Percentiles rank a stretch among this genome's conserved stretches.
These are phyloP conservation scores for Vitis amurensis DNA, from an alignment of 164 flowering plant species.

Conservation along the genomic window DNA sequence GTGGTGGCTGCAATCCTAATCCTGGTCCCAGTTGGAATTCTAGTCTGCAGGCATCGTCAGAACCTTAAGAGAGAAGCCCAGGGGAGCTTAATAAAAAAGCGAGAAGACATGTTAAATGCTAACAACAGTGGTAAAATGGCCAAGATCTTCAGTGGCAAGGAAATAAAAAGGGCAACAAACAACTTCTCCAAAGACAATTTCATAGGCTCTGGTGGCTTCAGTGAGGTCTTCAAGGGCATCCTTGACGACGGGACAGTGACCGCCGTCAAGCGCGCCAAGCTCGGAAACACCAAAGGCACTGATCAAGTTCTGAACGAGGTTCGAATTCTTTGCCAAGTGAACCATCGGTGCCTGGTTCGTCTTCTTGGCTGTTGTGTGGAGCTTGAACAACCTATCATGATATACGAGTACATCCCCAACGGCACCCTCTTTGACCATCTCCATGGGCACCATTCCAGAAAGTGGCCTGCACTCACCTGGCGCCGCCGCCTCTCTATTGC, in stretches of 20 bases:
- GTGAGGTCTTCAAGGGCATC: slow-evolving; percentile 42
- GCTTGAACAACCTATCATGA: slow-evolving; percentile 34
- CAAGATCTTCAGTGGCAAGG: slow-evolving; percentile 33
- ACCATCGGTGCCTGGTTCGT: slow-evolving; percentile 35
- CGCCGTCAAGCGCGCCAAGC: slow-evolving; percentile 45
- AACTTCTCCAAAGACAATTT: slow-evolving; percentile 35
- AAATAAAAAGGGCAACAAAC: slow-evolving; percentile 34
- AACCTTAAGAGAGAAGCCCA: slow-evolving; percentile 10
- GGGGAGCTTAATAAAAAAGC: slow-evolving; percentile 14
- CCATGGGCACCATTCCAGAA: slow-evolving; percentile 12
- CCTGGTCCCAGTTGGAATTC: slow-evolving; percentile 4
- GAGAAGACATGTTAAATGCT: slow-evolving; percentile 26
- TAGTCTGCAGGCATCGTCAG: slow-evolving; percentile 8
- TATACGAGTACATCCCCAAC: slow-evolving; percentile 34
- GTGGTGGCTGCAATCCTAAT: slow-evolving; percentile 8
- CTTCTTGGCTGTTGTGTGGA: slow-evolving; percentile 42
- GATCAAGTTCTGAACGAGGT: slow-evolving; percentile 44
- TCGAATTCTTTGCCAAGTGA: slow-evolving; percentile 49
- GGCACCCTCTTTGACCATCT: slow-evolving; percentile 41
- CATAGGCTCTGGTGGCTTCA: slow-evolving; percentile 41
- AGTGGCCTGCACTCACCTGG: slow-evolving; percentile 23
- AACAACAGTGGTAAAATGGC: slow-evolving; percentile 29
- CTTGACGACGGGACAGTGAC: slow-evolving; percentile 35
- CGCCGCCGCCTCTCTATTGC: slow-evolving; percentile 28
- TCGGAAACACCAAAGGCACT: slow-evolving; percentile 34